phyloP scores from a whole-genome alignment of 306 rosid species.

The Cicer chorassanicum region DNA sequence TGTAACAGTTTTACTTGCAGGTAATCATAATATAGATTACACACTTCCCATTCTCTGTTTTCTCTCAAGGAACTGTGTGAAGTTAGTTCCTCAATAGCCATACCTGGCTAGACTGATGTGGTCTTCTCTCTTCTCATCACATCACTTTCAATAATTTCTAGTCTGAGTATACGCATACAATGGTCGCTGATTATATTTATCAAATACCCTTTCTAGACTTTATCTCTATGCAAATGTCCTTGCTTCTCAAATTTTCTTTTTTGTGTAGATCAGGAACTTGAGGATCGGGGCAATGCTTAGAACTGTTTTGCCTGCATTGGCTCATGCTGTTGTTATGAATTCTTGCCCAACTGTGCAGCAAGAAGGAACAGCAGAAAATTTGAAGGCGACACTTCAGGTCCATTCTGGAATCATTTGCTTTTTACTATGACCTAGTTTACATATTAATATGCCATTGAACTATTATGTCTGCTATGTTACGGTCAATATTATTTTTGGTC shows the following conservation, averaged over 20 bases:
- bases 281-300: slow-evolving; percentile 91
- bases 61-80: background rate
- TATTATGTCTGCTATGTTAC: slow-evolving; percentile 15
- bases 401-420: slow-evolving; percentile 38
- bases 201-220: background rate
- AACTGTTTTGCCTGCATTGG: slow-evolving; percentile 87
- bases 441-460: slow-evolving; percentile 7
- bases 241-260: slow-evolving; percentile 38
- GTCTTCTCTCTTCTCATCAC: slow-evolving; percentile 12
- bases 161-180: background rate
- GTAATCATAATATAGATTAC: background rate
- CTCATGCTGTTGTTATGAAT: slow-evolving; percentile 80
- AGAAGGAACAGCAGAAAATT: slow-evolving; percentile 60
- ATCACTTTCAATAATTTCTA: slow-evolving; percentile 14
- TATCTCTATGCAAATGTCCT: slow-evolving; percentile 4
- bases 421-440: slow-evolving; percentile 9
- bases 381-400: slow-evolving; percentile 88
- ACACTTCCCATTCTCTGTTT: background rate
- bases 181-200: slow-evolving; percentile 28
- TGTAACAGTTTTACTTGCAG: background rate
- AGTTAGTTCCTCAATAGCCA: background rate
- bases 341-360: slow-evolving; percentile 52
- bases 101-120: background rate
- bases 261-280: slow-evolving; percentile 75
- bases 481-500: slow-evolving; percentile 36